A percentile compares a stretch with the other conserved stretches of the same genome.
These are phyloP conservation scores for Ilex paraguariensis DNA, from an alignment of 305 asterid species.

Conservation along the genomic window DNA sequence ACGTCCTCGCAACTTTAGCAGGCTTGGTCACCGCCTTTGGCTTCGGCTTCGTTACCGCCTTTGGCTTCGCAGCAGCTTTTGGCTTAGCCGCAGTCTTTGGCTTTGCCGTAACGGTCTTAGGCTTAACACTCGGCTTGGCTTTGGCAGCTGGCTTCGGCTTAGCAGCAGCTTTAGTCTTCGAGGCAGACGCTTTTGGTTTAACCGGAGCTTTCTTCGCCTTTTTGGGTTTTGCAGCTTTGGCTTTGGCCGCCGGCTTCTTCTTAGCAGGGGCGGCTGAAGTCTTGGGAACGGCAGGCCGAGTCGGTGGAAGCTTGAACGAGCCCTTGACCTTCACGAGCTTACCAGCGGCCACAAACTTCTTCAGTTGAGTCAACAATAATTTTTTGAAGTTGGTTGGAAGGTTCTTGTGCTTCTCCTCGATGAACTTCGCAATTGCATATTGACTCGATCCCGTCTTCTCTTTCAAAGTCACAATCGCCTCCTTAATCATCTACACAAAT, in stretches of 20 bases:
- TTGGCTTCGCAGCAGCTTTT: constrained; percentile 19
- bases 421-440: constrained; percentile 67
- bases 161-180: constrained; percentile 33
- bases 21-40: constrained; percentile 33
- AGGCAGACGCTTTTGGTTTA: constrained; percentile 21
- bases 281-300: constrained; percentile 24
- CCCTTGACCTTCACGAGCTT: constrained; percentile 72
- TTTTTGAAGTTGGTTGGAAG: constrained; percentile 75
- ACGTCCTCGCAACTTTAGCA: constrained; percentile 15
- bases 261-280: constrained; percentile 28
- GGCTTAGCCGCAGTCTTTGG: constrained; percentile 2
- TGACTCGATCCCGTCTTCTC: constrained; percentile 88
- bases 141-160: constrained; percentile 49
- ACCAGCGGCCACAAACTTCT: constrained; percentile 56
- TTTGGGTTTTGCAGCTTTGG: constrained; percentile 10
- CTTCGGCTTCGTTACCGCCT: constrained; percentile 45
- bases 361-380: constrained; percentile 65
- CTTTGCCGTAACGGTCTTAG: constrained; percentile 6
- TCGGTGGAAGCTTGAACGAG: constrained; percentile 67
- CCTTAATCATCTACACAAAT: constrained; percentile 68
- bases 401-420: constrained; percentile 69
- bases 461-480: constrained; percentile 66
- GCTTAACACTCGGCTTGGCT: constrained; percentile 17
- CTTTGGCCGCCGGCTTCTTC: constrained; percentile 23
- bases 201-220: constrained; percentile 28